Evolutionary conservation across 2,329 filamentous ascomycete species (phyloP).

Genomic region (Arachnomyces sp.): DNA sequence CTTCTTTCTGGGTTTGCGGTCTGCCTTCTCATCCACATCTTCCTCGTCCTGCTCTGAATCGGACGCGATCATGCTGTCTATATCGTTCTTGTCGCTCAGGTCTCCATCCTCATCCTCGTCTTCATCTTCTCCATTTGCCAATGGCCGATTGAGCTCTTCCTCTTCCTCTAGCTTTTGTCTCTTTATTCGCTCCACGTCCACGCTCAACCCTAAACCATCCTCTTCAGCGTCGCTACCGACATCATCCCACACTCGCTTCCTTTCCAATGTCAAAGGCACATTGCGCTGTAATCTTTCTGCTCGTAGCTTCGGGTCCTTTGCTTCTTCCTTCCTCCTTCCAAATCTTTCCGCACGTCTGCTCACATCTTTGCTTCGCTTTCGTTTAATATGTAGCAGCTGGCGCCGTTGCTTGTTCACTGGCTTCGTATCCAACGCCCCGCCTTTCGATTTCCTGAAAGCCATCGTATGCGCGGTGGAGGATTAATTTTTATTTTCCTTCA

Average conservation of each 20-base stretch:
- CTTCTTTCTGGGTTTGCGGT: conserved; percentile 31
- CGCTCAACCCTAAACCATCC: conserved; percentile 36
- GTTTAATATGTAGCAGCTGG: conserved; percentile 67
- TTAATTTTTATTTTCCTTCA: background rate
- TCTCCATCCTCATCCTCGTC: conserved; percentile 37
- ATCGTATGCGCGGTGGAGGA: conserved; percentile 27
- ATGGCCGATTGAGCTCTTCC: conserved; percentile 28
- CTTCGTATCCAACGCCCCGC: conserved; percentile 45
- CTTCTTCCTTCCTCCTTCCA: conserved; percentile 74
- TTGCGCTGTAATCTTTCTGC: conserved; percentile 69
- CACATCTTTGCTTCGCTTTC: conserved; percentile 70
- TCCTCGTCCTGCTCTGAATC: conserved; percentile 46
- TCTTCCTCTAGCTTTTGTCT: conserved; percentile 40
- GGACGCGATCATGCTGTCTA: conserved; percentile 67
- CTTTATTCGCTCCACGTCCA: conserved; percentile 44
- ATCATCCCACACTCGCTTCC: conserved; percentile 86
- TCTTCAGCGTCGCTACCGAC: conserved; percentile 48
- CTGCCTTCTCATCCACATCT: conserved; percentile 42
- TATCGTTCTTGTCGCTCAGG: conserved; percentile 47
- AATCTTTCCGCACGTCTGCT: conserved; percentile 69
- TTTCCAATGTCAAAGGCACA: conserved; percentile 72
- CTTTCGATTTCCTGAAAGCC: conserved; percentile 42
- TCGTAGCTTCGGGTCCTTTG: conserved; percentile 69
- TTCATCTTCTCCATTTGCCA: conserved; percentile 36
- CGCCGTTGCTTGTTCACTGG: conserved; percentile 72